phyloP scores from a whole-genome alignment of 2,329 filamentous ascomycete genomes.

The Xylariaceae sp. region DNA sequence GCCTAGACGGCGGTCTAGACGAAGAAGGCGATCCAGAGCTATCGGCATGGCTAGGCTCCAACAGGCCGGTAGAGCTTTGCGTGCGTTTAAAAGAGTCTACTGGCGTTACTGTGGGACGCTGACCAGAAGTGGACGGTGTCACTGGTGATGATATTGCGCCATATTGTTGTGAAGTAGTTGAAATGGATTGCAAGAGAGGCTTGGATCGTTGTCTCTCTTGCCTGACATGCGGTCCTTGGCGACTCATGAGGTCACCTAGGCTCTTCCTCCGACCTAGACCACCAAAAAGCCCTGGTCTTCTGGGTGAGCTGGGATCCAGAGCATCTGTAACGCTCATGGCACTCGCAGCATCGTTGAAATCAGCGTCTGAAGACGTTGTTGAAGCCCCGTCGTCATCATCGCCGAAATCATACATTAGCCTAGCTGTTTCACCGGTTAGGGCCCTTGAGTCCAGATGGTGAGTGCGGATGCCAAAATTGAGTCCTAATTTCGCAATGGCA shows the following conservation, averaged over 20 bases:
- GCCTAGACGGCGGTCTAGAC: constrained; percentile 11
- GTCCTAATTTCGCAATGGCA: constrained; percentile 50
- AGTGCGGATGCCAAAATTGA: constrained; percentile 71
- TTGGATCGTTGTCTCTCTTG: constrained; percentile 15
- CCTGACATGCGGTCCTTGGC: constrained; percentile 28
- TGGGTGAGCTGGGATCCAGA: constrained; percentile 30
- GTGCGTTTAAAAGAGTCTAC: constrained; percentile 6
- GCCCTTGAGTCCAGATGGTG: constrained; percentile 64
- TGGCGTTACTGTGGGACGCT: constrained; percentile 1
- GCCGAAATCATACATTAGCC: constrained; percentile 12
- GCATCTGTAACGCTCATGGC: constrained; percentile 38
- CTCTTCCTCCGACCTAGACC: constrained; percentile 32
- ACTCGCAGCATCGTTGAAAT: constrained; percentile 35
- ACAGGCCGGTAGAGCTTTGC: constrained; percentile 10
- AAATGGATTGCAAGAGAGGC: constrained; percentile 1
- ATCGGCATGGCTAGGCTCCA: constrained; percentile 4
- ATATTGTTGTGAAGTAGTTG: constrained; percentile 17
- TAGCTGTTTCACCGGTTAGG: constrained; percentile 34
- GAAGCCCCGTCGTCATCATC: constrained; percentile 20
- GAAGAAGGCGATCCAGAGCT: constrained; percentile 3
- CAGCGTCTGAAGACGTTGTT: constrained; percentile 20
- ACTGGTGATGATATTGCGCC: constrained; percentile 18
- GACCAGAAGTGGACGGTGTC: constrained; percentile 1
- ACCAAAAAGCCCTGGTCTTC: constrained; percentile 20
- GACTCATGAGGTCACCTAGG: constrained; percentile 34